A percentile compares a stretch with the other conserved stretches of the same genome.
Evolutionary conservation across 2,329 filamentous ascomycete species (phyloP).

Genomic region (Clathrospora elynae): DNA sequence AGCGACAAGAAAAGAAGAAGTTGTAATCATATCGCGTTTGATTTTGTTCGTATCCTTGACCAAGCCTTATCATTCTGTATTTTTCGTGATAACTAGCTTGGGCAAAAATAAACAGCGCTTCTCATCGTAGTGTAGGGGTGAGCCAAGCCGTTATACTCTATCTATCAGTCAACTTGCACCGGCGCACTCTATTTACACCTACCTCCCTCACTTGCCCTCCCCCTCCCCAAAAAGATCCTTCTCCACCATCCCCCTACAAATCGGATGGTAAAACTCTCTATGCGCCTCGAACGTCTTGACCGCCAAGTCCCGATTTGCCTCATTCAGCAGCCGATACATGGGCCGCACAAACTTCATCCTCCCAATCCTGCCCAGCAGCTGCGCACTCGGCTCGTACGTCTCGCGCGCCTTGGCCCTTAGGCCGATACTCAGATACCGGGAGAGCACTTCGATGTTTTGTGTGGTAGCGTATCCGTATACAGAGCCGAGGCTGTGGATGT

Average conservation of each 20-base stretch:
- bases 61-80: no score
- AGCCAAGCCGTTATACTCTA: no score
- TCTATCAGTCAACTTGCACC: no score
- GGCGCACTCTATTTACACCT: no score
- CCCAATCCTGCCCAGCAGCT: slow-evolving; percentile 79
- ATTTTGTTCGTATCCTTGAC: no score
- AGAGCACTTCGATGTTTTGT: slow-evolving; percentile 83
- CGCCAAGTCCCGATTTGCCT: slow-evolving; percentile 75
- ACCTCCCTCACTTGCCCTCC: slow-evolving; percentile 7
- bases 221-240: slow-evolving; percentile 70
- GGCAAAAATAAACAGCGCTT: no score
- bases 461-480: slow-evolving; percentile 72
- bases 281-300: slow-evolving; percentile 84
- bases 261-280: slow-evolving; percentile 93
- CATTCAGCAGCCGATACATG: slow-evolving; percentile 75
- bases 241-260: slow-evolving; percentile 77
- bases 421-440: slow-evolving; percentile 79
- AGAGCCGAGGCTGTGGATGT: slow-evolving; percentile 73
- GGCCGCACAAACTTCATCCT: slow-evolving; percentile 97
- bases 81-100: no score
- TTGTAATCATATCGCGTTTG: no score
- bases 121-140: no score
- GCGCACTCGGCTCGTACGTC: slow-evolving; percentile 72
- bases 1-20: no score
- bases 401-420: slow-evolving; percentile 73